phyloP scores from a whole-genome alignment of 75 land plant species.

The Pseudotsuga menziesii region DNA sequence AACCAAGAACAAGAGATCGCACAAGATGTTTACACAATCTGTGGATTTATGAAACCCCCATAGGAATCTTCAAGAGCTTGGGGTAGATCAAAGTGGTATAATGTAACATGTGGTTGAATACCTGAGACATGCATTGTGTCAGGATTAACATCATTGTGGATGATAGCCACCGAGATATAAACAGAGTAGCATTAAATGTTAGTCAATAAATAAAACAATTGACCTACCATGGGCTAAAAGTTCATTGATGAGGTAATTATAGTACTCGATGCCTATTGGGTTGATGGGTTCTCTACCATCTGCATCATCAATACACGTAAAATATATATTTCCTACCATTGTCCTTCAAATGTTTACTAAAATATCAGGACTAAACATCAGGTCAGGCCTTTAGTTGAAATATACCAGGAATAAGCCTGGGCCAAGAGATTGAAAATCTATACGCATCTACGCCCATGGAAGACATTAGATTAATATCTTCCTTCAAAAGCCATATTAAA shows the following conservation, averaged over 20 bases:
- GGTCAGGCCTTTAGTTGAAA: background rate
- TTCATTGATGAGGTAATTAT: slow-evolving; percentile 28
- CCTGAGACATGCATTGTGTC: slow-evolving; percentile 17
- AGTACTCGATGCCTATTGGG: slow-evolving; percentile 23
- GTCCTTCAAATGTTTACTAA: too few relatives aligned
- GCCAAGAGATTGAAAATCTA: slow-evolving; percentile 53
- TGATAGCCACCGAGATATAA: background rate
- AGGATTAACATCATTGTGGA: background rate
- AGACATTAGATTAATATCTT: slow-evolving; percentile 38
- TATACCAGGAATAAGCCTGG: slow-evolving; percentile 42
- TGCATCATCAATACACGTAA: background rate
- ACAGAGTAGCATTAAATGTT: background rate
- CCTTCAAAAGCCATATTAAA: slow-evolving; percentile 18
- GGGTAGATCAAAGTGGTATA: slow-evolving; percentile 42
- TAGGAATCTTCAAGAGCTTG: slow-evolving; percentile 47
- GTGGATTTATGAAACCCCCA: slow-evolving; percentile 33
- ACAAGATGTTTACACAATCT: slow-evolving; percentile 16
- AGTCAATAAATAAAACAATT: background rate
- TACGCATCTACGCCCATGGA: slow-evolving; percentile 43
- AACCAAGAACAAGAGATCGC: too few relatives aligned
- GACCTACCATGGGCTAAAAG: slow-evolving; percentile 17
- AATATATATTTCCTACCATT: too few relatives aligned
- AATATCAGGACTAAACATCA: background rate
- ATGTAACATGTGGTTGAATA: slow-evolving; percentile 37
- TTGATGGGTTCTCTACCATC: slow-evolving; percentile 27